Evolutionary conservation across 2,329 filamentous ascomycete species (phyloP), one percentile per base, ranked within the genome.

Genomic region (Rhynchosporium graminicola): DNA sequence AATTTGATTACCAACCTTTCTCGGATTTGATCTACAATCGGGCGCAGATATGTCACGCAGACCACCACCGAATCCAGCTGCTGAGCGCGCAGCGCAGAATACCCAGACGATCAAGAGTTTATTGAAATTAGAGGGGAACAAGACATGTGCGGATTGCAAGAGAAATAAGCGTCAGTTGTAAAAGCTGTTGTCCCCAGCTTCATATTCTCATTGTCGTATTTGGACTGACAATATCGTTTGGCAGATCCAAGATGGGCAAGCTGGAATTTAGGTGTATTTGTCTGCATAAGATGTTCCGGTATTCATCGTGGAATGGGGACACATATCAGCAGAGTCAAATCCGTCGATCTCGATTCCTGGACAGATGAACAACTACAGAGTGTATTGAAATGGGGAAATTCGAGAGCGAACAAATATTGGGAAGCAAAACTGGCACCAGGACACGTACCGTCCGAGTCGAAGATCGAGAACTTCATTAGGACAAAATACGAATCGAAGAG

Each of bases 391-490:
- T 99, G 95, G 96, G 95, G 95, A 64, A 99, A 99, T 76, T 86
- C 89, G 61, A 88, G 93, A 76, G 95, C 95, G 61, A 99, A 99
- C 80, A 98, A 96, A 82, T 97, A 98, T 77, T 99, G 94, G 94
- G 96, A 99, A 78, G 86, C 91, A 66, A 99, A 98, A 79, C 80
- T 99, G 73, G 92, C 94, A 2, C 80, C 89, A 13, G 93, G 93
- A 63, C 95, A 99, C 77, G 87, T 94, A 52, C 95, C 95, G 1
- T 97, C 94, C 28, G 96, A 99, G 80, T 85, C 90, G 69, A 99
- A 99, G 83, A 98, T 99, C 71, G 95, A 99, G 83, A 99, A 98
- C 81, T 99, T 99, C 74, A 98, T 99, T 72, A 88, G 95, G 69
- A 99, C 96, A 61, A 99, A 99, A 78, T 99, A 99, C 77, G 95